Evolutionary conservation across 192 early-diverging fungal genomes (phyloP).

Genomic region (Haplosporangium gracile): DNA sequence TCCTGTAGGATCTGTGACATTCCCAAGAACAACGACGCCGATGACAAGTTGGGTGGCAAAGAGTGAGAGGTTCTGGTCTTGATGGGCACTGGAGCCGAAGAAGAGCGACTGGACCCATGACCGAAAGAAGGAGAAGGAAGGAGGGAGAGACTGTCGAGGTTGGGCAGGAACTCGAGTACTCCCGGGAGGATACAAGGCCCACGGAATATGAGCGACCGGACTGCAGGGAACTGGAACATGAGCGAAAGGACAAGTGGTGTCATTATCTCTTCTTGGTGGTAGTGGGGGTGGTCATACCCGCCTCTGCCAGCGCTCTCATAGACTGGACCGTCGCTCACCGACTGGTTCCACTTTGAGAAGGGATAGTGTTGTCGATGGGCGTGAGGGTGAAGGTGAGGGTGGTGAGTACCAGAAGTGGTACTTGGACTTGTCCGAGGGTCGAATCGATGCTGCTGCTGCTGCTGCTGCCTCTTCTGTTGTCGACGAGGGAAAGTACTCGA

Average conservation of each 20-base stretch:
- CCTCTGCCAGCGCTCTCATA: background rate
- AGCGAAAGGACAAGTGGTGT: background rate
- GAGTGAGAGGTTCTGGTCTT: background rate
- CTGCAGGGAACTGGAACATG: constrained; percentile 9
- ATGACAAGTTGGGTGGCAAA: background rate
- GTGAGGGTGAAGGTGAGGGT: background rate
- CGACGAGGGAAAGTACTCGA: background rate
- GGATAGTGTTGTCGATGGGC: background rate
- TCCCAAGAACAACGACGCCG: background rate
- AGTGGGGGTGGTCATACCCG: background rate
- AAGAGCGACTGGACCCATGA: background rate
- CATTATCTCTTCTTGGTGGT: background rate
- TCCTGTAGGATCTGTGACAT: constrained; percentile 1
- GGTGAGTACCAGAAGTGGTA: background rate
- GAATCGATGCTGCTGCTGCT: background rate
- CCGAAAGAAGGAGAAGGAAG: background rate
- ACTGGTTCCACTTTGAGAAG: background rate
- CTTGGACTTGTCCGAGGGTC: background rate
- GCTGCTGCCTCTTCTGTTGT: background rate
- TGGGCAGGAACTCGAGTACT: constrained; percentile 23
- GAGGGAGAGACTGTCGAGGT: constrained; percentile 19
- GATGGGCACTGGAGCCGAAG: background rate
- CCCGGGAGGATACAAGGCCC: constrained; percentile 6
- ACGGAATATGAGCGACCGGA: constrained; percentile 27
- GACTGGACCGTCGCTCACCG: background rate